Evolutionary conservation across 805 yeast species (phyloP).

Genomic region (Pichia ethanolica): DNA sequence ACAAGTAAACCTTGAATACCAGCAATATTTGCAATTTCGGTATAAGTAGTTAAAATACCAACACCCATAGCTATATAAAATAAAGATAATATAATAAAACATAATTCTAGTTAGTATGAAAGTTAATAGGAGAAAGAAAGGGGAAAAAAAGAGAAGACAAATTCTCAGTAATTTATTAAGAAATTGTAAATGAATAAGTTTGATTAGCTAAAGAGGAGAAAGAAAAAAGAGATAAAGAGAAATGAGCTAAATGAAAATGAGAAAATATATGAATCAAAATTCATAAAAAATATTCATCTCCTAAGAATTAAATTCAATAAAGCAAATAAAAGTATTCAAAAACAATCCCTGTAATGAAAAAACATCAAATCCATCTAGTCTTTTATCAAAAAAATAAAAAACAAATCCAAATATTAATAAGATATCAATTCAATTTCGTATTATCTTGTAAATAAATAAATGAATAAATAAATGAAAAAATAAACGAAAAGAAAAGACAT

Average conservation of each 20-base stretch:
- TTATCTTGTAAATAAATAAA: not conserved
- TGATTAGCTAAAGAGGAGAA: not conserved
- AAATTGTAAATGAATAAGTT: not conserved
- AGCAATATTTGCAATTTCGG: slow-evolving; percentile 77
- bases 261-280: not conserved
- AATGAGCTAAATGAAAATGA: not conserved
- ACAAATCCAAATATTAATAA: not conserved
- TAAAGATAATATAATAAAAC: not conserved
- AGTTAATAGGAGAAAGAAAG: too few relatives aligned
- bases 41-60: slow-evolving; percentile 79
- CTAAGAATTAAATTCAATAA: not conserved
- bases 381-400: not conserved
- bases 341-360: not conserved
- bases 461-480: not conserved
- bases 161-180: not conserved
- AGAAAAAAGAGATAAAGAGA: too few relatives aligned
- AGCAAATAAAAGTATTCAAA: not conserved
- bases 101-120: too few relatives aligned
- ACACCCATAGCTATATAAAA: slow-evolving; percentile 67
- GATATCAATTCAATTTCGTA: too few relatives aligned
- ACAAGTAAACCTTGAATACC: slow-evolving; percentile 86
- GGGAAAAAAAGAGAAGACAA: not conserved
- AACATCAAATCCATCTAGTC: not conserved
- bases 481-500: not conserved
- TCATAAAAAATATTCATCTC: not conserved